Conservation (phyloP, 805 yeast genomes). For the Cyberlindnera sargentensis region DNA sequence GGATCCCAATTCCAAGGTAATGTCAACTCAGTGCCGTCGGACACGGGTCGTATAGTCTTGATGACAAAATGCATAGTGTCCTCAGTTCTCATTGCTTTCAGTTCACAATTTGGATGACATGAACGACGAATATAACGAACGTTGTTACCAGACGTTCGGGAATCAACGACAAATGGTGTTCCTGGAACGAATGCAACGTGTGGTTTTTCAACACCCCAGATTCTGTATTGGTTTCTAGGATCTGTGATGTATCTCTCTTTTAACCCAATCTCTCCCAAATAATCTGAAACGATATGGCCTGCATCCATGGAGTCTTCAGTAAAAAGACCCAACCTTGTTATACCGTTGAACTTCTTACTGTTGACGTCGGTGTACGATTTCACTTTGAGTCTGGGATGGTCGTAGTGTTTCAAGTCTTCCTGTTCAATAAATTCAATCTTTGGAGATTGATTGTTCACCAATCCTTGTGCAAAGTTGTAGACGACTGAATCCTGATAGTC, state of each 20-base stretch:
- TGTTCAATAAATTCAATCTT: constrained; percentile 21
- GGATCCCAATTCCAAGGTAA: constrained; percentile 88
- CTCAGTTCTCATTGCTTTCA: constrained; percentile 38
- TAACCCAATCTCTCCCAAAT: constrained; percentile 66
- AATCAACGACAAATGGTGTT: constrained; percentile 66
- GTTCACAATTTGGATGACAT: constrained; percentile 69
- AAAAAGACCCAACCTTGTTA: constrained; percentile 61
- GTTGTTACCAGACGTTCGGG: constrained; percentile 72
- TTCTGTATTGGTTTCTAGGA: constrained; percentile 67
- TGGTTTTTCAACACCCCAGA: constrained; percentile 64
- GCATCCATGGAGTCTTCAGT: constrained; percentile 31
- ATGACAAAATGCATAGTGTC: constrained; percentile 47
- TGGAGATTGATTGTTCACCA: constrained; percentile 6
- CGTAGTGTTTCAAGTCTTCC: constrained; percentile 10
- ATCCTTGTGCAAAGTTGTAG: constrained; percentile 38
- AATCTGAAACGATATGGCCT: constrained; percentile 50
- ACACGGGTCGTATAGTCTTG: constrained; percentile 48
- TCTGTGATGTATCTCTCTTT: constrained; percentile 58
- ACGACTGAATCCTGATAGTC: constrained; percentile 39
- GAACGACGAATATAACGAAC: constrained; percentile 70
- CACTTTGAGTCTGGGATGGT: constrained; percentile 36
- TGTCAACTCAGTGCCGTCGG: constrained; percentile 64
- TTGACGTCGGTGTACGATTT: constrained; percentile 52
- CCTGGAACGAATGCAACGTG: constrained; percentile 48
- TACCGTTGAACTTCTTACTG: constrained; percentile 51